Base-by-base conservation (phyloP, 2,329 filamentous ascomycete species). In the Aspergillus transmontanensis region DNA sequence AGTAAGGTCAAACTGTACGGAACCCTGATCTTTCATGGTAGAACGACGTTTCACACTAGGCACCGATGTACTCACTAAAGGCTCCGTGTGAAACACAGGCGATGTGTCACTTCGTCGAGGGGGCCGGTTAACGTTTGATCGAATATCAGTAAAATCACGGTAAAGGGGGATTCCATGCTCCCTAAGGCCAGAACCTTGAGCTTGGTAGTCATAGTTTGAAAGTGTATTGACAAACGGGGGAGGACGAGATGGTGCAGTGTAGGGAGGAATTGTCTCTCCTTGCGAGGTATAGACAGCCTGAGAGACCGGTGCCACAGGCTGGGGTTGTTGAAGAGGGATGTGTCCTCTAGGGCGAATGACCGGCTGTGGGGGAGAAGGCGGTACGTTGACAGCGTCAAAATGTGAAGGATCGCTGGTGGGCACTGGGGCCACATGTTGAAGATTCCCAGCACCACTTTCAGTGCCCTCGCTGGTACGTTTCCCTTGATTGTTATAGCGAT, bases 241-340 rank as follows among this genome's bases (percentile, higher is more conserved):
- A 1, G 80, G 75, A 50, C 79, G 77, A 3, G 78, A 78, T 11
- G 81, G 79, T 26, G 78, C 77, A 46, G 69, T 73, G 64, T 83
- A 82, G 6, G 75, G 72, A 46, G 78, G 73, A 32, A 78, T 76
- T 19, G 76, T 69, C 12, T 76, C 73, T 14, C 76, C 73, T 64
- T 83, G 80, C 5, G 78, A 78, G 23, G 79, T 84, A 69, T 92
- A 91, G 1, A 94, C 84, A 21, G 86, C 86, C 65, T 86, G 85
- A 43, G 89, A 89, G 3, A 96, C 87, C 0, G 91, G 92, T 2
- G 86, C 83, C 63, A 92, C 85, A 2, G 94, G 94, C 69, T 93
- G 90, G 2, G 94, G 94, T 70, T 96, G 92, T 74, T 95, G 90
- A n/a, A 97, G 83, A 12, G 89, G 88, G 36, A 93, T 84, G 0